These are phyloP conservation scores for Fusarium citri DNA, from an alignment of 2,329 filamentous ascomycete genomes.

Conservation along the genomic window DNA sequence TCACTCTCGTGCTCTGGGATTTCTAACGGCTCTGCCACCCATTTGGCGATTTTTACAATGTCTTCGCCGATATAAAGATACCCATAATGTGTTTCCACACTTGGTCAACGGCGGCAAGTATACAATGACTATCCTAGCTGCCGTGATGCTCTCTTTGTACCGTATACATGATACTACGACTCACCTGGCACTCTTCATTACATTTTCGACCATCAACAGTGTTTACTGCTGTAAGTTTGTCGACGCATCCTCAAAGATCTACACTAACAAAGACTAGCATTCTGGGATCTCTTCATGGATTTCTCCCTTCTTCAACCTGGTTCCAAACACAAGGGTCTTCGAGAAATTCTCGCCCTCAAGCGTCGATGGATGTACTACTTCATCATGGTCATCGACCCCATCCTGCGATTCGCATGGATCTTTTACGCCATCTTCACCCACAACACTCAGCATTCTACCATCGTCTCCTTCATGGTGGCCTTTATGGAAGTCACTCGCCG, in stretches of 20 bases:
- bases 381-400: constrained; percentile 84
- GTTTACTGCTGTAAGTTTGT: constrained; percentile 77
- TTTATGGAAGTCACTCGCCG: constrained; percentile 85
- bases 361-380: constrained; percentile 84
- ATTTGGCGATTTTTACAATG: constrained; percentile 95
- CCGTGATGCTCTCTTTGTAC: constrained; percentile 83
- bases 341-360: constrained; percentile 84
- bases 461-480: constrained; percentile 82
- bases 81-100: constrained; percentile 88
- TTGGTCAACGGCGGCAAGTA: constrained; percentile 95
- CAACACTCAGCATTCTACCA: constrained; percentile 83
- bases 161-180: constrained; percentile 72
- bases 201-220: constrained; percentile 83
- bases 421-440: constrained; percentile 88
- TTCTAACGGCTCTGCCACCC: constrained; percentile 84
- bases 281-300: constrained; percentile 98
- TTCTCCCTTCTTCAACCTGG: constrained; percentile 89
- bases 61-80: constrained; percentile 88
- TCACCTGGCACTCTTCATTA: constrained; percentile 78
- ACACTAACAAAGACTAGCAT: constrained; percentile 57
- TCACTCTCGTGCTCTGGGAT: constrained; percentile 85
- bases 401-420: constrained; percentile 93
- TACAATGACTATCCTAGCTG: constrained; percentile 82
- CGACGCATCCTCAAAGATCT: background rate
- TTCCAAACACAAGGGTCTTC: constrained; percentile 74